Base-by-base conservation (phyloP, 345 rosid genomes). In the Bruguiera gymnorhiza region DNA sequence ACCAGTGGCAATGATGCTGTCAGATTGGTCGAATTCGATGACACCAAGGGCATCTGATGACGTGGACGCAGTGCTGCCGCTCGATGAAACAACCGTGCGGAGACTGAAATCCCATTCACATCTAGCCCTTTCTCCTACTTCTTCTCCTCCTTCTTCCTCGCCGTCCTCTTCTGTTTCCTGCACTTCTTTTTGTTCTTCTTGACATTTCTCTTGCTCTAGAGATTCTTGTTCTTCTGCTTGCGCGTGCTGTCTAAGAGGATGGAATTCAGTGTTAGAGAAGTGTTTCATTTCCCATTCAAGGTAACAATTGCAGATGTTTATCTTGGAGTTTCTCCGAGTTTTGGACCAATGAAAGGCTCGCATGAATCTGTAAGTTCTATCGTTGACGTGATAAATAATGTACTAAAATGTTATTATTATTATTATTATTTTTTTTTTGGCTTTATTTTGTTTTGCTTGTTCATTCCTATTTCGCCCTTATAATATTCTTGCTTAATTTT, bases 91-190 rank as follows among this genome's bases (percentile, higher is more conserved):
- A 6, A 81, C 72, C 21, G 91, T 59, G 56, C 85, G 71, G 39
- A 88, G 86, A 31, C 74, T 75, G 70, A 93, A 82, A 67, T 84
- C 87, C 97, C 97, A 93, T 63, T 87, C 94, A 61, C 83, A 81
- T 61, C 85, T 74, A 24, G 82, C 76, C 31, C 54, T 51, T 7
- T 77, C 73, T 34, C 75, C 71, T 46, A 23, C 54, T 36, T 37
- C 21, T 18, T 29, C 59, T n/a, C 75, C 71, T 46, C 23, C 54
- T 36, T 24, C 21, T 18, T 29, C 59, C 16, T 60, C 51, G 31
- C 53, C 39, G 31, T 18, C 59, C 56, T 26, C 37, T 2, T 20
- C 13, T 63, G 60, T 67, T 69, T 76, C 39, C 50, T 43, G 23
- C n/a, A 71, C 15, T 55, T 72, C 31, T 32, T 36, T 65, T 30